Conservation (phyloP, 495 filamentous ascomycete species). For the Xylaria palmicola region DNA sequence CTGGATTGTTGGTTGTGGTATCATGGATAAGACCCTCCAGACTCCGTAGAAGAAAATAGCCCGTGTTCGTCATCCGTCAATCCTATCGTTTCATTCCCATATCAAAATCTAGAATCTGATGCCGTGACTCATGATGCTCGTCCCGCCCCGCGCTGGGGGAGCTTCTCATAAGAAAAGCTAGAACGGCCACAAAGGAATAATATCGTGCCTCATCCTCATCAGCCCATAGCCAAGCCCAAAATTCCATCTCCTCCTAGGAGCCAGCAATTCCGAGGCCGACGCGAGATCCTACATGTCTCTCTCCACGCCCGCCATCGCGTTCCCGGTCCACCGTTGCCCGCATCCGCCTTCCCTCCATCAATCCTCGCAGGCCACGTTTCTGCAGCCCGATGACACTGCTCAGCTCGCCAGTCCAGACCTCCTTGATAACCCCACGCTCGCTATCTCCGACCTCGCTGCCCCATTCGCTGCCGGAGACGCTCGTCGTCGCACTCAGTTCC, state of each 20-base stretch:
- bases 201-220: not conserved
- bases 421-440: slow-evolving; percentile 39
- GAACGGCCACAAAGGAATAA: not conserved
- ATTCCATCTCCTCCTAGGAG: slow-evolving; percentile 23
- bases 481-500: slow-evolving; percentile 49
- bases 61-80: not conserved
- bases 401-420: slow-evolving; percentile 80
- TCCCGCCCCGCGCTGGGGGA: not conserved
- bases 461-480: slow-evolving; percentile 49
- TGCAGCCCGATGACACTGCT: slow-evolving; percentile 95
- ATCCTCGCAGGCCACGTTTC: slow-evolving; percentile 83
- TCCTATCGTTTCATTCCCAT: slow-evolving; percentile 5
- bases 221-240: slow-evolving; percentile 12
- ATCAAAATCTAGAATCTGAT: slow-evolving; percentile 10
- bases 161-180: not conserved
- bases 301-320: slow-evolving; percentile 25
- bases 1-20: not conserved
- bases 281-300: slow-evolving; percentile 24
- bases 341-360: slow-evolving; percentile 93
- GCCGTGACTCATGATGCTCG: slow-evolving; percentile 3
- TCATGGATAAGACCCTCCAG: not conserved
- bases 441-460: slow-evolving; percentile 44
- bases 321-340: slow-evolving; percentile 49
- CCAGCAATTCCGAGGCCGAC: slow-evolving; percentile 33
- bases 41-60: not conserved